Evolutionary conservation across 805 yeast genomes (phyloP).

Genomic region (Ogataea methanolica): DNA sequence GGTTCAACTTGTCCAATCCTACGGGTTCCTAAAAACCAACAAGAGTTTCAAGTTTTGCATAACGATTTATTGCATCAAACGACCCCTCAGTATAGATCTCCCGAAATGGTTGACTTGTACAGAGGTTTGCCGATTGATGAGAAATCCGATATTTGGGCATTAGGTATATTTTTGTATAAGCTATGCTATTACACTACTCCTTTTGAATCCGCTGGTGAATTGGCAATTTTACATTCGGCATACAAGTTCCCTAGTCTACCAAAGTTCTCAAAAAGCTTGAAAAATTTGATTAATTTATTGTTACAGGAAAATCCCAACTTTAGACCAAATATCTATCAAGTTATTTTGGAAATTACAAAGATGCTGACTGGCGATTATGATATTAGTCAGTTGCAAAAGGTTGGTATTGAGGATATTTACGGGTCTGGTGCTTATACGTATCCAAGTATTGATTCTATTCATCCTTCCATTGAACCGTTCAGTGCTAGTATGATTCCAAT

Average conservation of each 20-base stretch:
- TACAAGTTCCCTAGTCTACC: conserved; percentile 75
- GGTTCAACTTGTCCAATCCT: conserved; percentile 78
- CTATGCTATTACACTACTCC: conserved; percentile 92
- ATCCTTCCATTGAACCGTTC: conserved; percentile 27
- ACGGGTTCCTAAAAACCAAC: conserved; percentile 69
- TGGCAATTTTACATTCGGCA: conserved; percentile 81
- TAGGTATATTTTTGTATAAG: conserved; percentile 88
- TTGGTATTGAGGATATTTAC: conserved; percentile 31
- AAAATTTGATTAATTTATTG: conserved; percentile 71
- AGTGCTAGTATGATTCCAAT: conserved; percentile 26
- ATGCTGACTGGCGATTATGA: conserved; percentile 34
- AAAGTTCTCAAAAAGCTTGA: conserved; percentile 62
- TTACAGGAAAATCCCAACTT: conserved; percentile 75
- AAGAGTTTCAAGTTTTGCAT: conserved; percentile 69
- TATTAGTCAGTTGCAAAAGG: conserved; percentile 34
- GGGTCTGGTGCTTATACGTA: conserved; percentile 27
- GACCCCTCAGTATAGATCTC: conserved; percentile 92
- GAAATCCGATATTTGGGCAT: conserved; percentile 94
- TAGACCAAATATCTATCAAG: conserved; percentile 87
- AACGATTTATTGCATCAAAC: conserved; percentile 88
- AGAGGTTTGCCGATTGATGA: conserved; percentile 83
- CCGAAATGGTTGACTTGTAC: conserved; percentile 92
- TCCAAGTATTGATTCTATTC: conserved; percentile 24
- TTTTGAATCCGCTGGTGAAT: conserved; percentile 82
- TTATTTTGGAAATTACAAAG: conserved; percentile 56